These are phyloP conservation scores for Passiflora organensis DNA, from an alignment of 345 rosid genomes.

Conservation along the genomic window DNA sequence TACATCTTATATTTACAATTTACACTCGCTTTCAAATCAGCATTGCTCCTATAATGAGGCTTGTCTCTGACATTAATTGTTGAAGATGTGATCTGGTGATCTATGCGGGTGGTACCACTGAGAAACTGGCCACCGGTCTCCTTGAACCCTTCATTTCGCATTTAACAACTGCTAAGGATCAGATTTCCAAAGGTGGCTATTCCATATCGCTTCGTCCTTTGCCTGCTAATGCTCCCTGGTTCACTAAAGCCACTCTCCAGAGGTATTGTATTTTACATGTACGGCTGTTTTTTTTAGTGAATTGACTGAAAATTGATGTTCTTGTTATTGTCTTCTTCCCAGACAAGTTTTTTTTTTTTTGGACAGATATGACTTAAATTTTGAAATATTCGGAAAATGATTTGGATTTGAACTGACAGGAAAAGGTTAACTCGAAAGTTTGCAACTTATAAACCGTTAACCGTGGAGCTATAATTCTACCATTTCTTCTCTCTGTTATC, in stretches of 20 bases:
- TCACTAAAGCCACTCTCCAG: conserved; percentile 82
- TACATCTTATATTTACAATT: too few species aligned
- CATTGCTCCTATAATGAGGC: neutral
- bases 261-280: conserved; percentile 34
- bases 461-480: neutral
- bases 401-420: neutral
- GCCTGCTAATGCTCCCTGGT: conserved; percentile 56
- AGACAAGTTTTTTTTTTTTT: neutral
- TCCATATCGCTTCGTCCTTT: conserved; percentile 69
- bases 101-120: conserved; percentile 58
- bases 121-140: conserved; percentile 83
- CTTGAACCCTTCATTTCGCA: conserved; percentile 82
- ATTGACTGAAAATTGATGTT: neutral
- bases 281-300: neutral
- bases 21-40: neutral
- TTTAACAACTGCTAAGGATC: conserved; percentile 73
- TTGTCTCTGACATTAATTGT: neutral
- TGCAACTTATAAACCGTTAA: neutral
- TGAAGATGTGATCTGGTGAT: conserved; percentile 89
- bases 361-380: neutral
- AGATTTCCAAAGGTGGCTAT: conserved; percentile 88
- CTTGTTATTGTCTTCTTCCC: neutral
- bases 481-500: too few species aligned
- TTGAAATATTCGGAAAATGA: neutral
- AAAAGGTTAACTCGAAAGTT: neutral